Conservation (phyloP, 352 stramenopile genomes). For the Phytophthora hybrid region DNA sequence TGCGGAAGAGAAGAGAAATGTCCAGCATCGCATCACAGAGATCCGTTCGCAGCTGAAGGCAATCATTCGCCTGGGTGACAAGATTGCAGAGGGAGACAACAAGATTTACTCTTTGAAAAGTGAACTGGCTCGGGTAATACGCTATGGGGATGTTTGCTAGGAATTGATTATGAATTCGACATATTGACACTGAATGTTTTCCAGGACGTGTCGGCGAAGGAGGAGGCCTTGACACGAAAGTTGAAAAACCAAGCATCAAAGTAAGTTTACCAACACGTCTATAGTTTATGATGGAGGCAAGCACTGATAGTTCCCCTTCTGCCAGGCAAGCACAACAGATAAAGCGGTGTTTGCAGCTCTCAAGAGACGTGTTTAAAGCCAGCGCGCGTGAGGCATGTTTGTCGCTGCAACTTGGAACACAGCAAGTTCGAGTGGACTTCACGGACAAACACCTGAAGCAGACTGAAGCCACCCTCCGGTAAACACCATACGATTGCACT, state of each 20-base stretch:
- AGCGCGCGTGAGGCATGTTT: constrained; percentile 66
- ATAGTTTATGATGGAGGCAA: neutral
- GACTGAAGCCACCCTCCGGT: constrained; percentile 59
- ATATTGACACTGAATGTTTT: neutral
- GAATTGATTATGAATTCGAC: neutral
- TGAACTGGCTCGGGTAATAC: constrained; percentile 71
- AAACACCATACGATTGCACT: constrained; percentile 6
- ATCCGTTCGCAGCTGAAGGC: constrained; percentile 73
- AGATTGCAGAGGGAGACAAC: constrained; percentile 74
- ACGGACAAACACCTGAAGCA: constrained; percentile 67
- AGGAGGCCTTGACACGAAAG: constrained; percentile 79
- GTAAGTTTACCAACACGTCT: constrained; percentile 34
- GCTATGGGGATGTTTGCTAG: neutral
- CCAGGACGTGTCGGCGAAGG: constrained; percentile 80
- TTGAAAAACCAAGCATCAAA: constrained; percentile 75
- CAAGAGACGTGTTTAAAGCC: constrained; percentile 54
- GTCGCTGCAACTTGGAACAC: constrained; percentile 61
- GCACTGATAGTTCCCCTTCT: constrained; percentile 9
- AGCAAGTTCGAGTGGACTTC: constrained; percentile 77
- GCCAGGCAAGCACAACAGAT: constrained; percentile 76
- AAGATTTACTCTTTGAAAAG: constrained; percentile 77
- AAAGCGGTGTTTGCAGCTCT: constrained; percentile 63
- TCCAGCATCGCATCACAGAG: constrained; percentile 67
- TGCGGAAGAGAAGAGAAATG: constrained; percentile 64
- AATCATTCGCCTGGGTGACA: constrained; percentile 80